Conservation (phyloP, 106 monocot genomes). For the Allium sativum region DNA sequence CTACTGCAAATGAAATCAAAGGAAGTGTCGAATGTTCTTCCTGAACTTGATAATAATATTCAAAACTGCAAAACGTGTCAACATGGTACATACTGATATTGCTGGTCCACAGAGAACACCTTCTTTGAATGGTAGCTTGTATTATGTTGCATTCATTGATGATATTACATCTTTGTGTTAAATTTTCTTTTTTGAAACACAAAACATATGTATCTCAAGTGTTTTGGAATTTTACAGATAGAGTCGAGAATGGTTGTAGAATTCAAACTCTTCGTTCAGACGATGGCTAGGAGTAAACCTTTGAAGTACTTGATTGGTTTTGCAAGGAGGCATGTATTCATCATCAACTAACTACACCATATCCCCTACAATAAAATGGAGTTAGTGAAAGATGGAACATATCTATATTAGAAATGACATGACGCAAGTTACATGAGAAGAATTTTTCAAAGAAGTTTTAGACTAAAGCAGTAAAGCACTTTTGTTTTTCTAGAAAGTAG, state of each 20-base stretch:
- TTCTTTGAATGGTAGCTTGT: too few species aligned
- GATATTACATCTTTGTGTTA: neutral
- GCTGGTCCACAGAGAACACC: too few species aligned
- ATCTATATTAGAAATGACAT: slow-evolving; percentile 4
- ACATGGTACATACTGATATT: too few species aligned
- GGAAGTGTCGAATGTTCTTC: neutral
- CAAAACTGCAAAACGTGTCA: neutral
- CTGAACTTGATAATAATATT: neutral
- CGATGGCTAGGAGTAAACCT: neutral
- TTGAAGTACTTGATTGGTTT: neutral
- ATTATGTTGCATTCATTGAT: too few species aligned
- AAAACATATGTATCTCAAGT: slow-evolving; percentile 2
- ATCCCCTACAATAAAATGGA: slow-evolving; percentile 5
- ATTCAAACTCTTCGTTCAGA: slow-evolving; percentile 3
- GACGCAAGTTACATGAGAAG: slow-evolving; percentile 2
- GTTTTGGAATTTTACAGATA: neutral
- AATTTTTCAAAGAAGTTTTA: neutral
- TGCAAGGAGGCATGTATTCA: neutral
- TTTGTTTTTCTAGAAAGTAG: neutral
- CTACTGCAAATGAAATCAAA: neutral
- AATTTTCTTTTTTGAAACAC: slow-evolving; percentile 9
- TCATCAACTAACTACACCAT: neutral
- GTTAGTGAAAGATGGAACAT: neutral
- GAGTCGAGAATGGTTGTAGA: slow-evolving; percentile 3
- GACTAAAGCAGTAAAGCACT: neutral